Evolutionary conservation across 768 basidiomycete genomes (phyloP).

Genomic region (Amanita rubescens): DNA sequence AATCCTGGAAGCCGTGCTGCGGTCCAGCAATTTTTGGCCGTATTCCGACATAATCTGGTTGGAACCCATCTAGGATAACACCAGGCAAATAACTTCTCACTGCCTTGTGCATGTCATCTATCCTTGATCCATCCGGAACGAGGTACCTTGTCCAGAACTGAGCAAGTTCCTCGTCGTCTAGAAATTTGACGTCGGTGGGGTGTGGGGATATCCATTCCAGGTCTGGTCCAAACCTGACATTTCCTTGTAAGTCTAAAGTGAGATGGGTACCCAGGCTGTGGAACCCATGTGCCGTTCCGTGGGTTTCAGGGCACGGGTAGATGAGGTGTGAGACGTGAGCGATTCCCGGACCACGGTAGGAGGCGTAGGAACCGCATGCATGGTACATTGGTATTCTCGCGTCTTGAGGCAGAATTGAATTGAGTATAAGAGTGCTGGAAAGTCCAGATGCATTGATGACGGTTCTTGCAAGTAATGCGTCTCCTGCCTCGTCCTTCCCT

Average conservation of each 20-base stretch:
- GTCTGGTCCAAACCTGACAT: constrained; percentile 89
- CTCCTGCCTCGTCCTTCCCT: constrained; percentile 33
- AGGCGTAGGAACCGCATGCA: constrained; percentile 81
- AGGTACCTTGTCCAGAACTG: constrained; percentile 77
- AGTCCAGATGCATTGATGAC: constrained; percentile 83
- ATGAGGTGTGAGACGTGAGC: constrained; percentile 65
- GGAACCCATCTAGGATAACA: constrained; percentile 51
- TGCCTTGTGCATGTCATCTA: constrained; percentile 60
- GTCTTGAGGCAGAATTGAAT: constrained; percentile 53
- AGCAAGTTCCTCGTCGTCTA: constrained; percentile 32
- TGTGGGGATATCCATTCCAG: constrained; percentile 77
- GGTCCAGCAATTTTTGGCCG: constrained; percentile 83
- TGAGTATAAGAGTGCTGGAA: constrained; percentile 62
- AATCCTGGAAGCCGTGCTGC: constrained; percentile 76
- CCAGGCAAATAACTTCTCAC: constrained; percentile 70
- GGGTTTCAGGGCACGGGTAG: constrained; percentile 82
- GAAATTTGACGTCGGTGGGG: constrained; percentile 12
- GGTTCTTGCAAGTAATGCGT: constrained; percentile 65
- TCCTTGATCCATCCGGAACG: constrained; percentile 50
- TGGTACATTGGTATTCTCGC: constrained; percentile 68
- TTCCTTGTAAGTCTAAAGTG: constrained; percentile 78
- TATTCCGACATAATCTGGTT: constrained; percentile 79
- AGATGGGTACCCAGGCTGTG: constrained; percentile 90
- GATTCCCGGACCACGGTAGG: constrained; percentile 77
- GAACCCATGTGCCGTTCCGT: constrained; percentile 53